Evolutionary conservation across 768 basidiomycete species (phyloP), one percentile per base, ranked within the genome.

Genomic region (Lepiota brunneoincarnata): DNA sequence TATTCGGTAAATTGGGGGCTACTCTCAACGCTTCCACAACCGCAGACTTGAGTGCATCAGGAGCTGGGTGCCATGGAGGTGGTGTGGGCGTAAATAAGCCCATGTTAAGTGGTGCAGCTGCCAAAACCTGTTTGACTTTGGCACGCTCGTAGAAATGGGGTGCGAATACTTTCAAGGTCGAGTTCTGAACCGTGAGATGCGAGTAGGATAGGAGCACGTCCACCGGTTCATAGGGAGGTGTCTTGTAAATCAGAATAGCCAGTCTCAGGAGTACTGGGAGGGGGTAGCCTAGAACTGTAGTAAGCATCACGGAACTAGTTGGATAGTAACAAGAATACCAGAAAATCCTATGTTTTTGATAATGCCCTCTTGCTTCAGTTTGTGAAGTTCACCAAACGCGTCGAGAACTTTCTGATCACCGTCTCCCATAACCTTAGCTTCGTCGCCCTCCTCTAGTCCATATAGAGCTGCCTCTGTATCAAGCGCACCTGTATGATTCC

Each of bases 71-170:
- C 92, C 91, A 94, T 2, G 67, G 11, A 1, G 87, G 87, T 2
- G 78, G 75, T 0, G 64, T 65, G 2, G 70, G 59, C 0, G 83
- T 82, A 31, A 95, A 76, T 2, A 94, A 78, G 0, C 86, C 87
- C 92, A 94, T 94, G 64, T 81, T 86, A 49, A 95, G 75, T 6
- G 93, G 93, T 2, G 91, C 91, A 1, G 93, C 93, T 2, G 86
- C 74, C 47, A 93, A 49, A 24, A 95, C 73, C 51, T 90, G 87
- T 51, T 68, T 65, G 40, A 95, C 79, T 46, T 80, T 72, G 0
- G 90, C 91, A 20, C 87, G 84, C 17, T 70, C 64, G 58, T 74
- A 72, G 51, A 93, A 78, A 37, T 79, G 76, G 10, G 77, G 69
- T 24, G 77, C 75, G 64, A 84, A 92, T 7, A 74, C 67, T 37